These are phyloP conservation scores for Ophiostoma pallidulum DNA, from an alignment of 2,329 filamentous ascomycete species.

Conservation along the genomic window DNA sequence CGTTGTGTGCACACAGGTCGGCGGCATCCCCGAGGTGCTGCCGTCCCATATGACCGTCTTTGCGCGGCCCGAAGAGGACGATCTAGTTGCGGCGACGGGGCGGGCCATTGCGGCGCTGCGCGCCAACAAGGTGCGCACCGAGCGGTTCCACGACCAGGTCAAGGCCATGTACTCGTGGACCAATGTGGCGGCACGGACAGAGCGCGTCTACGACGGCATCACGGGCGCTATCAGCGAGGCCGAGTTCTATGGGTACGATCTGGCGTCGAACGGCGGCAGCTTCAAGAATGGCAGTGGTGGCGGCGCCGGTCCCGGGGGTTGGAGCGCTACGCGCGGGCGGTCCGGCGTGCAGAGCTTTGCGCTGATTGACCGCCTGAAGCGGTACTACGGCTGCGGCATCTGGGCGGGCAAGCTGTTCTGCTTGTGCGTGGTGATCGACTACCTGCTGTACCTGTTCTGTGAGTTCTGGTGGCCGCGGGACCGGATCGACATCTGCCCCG, in stretches of 20 bases:
- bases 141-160: constrained; percentile 93
- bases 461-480: constrained; percentile 80
- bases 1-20: constrained; percentile 92
- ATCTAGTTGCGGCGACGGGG: constrained; percentile 80
- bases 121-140: constrained; percentile 78
- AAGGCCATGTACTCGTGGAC: constrained; percentile 99
- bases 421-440: constrained; percentile 88
- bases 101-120: constrained; percentile 80
- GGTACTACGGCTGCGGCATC: constrained; percentile 95
- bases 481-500: constrained; percentile 77
- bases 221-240: constrained; percentile 75
- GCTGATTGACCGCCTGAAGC: constrained; percentile 85
- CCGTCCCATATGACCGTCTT: constrained; percentile 97
- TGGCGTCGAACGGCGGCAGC: constrained; percentile 22
- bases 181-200: constrained; percentile 86
- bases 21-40: constrained; percentile 92
- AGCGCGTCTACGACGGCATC: constrained; percentile 91
- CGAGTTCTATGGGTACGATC: constrained; percentile 79
- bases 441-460: constrained; percentile 77
- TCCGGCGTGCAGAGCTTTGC: constrained; percentile 74
- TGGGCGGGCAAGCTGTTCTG: constrained; percentile 98
- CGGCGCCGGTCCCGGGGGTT: constrained; percentile 35
- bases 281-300: too few relatives aligned
- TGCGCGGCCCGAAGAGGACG: constrained; percentile 92
- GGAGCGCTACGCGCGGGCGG: constrained; percentile 61